These are phyloP conservation scores for Verticillium nubilum DNA, from an alignment of 2,329 filamentous ascomycete genomes.

Conservation along the genomic window DNA sequence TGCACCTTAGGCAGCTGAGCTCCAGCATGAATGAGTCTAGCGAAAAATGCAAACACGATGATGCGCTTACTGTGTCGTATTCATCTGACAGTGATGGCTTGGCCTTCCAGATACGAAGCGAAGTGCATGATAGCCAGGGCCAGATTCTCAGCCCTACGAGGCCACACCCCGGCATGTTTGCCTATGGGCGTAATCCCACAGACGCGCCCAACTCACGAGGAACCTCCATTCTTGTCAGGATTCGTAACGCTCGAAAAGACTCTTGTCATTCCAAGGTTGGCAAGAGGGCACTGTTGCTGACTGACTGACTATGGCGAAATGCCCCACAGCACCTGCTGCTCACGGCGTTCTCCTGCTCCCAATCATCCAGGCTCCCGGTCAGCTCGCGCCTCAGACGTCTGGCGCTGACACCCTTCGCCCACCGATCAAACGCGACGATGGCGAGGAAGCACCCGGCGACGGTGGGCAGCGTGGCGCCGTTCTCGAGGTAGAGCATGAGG, in stretches of 20 bases:
- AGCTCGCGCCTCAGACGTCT: slow-evolving; percentile 6
- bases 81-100: not conserved
- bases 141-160: no score
- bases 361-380: slow-evolving; percentile 1
- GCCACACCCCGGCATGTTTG: no score
- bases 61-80: not conserved
- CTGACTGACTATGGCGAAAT: no score
- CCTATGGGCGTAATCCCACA: no score
- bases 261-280: no score
- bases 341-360: slow-evolving; percentile 5
- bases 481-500: slow-evolving; percentile 6
- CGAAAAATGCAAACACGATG: not conserved
- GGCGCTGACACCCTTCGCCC: slow-evolving; percentile 7
- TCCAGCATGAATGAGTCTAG: not conserved
- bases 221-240: no score
- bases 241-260: no score
- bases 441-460: slow-evolving; percentile 4
- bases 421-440: slow-evolving; percentile 6
- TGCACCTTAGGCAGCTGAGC: not conserved
- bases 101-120: no score
- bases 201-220: no score
- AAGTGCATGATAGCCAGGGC: no score
- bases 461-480: slow-evolving; percentile 5
- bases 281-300: no score
- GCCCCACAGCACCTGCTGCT: no score